A percentile compares a stretch with the other conserved stretches of the same genome.
These are phyloP conservation scores for Vaccinium macrocarpon DNA, from an alignment of 148 eudicot genomes.

Conservation along the genomic window DNA sequence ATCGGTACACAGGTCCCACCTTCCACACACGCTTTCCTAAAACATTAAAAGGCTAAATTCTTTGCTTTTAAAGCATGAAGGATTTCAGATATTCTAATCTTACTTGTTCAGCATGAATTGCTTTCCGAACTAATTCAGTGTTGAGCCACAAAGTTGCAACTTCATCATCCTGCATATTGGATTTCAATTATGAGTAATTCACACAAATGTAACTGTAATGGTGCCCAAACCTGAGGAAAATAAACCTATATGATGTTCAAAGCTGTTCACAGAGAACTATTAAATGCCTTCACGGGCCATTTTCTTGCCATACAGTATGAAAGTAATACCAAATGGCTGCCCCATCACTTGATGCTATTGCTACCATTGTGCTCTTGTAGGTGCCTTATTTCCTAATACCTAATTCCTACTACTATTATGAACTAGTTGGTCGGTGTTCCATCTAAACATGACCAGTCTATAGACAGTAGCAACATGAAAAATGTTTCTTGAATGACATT, in stretches of 20 bases:
- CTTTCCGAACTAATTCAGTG: conserved; percentile 67
- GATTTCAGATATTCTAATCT: conserved; percentile 13
- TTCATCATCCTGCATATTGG: conserved; percentile 53
- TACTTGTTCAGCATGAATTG: conserved; percentile 78
- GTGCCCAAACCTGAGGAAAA: background rate
- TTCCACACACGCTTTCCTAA: conserved; percentile 64
- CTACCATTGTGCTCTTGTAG: background rate
- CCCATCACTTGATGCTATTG: background rate
- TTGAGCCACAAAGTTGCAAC: conserved; percentile 85
- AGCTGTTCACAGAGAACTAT: background rate
- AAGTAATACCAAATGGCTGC: background rate
- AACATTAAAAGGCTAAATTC: background rate
- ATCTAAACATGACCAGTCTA: background rate
- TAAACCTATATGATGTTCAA: background rate
- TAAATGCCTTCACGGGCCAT: background rate
- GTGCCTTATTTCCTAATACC: background rate
- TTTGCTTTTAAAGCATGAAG: background rate
- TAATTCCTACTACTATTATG: background rate
- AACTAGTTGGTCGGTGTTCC: background rate
- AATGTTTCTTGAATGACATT: background rate
- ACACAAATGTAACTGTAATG: background rate
- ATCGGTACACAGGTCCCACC: conserved; percentile 71
- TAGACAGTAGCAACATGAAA: background rate
- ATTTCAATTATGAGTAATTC: background rate
- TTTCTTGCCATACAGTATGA: background rate